These are phyloP conservation scores for Mercurialis annua DNA, from an alignment of 345 rosid genomes.

Conservation along the genomic window DNA sequence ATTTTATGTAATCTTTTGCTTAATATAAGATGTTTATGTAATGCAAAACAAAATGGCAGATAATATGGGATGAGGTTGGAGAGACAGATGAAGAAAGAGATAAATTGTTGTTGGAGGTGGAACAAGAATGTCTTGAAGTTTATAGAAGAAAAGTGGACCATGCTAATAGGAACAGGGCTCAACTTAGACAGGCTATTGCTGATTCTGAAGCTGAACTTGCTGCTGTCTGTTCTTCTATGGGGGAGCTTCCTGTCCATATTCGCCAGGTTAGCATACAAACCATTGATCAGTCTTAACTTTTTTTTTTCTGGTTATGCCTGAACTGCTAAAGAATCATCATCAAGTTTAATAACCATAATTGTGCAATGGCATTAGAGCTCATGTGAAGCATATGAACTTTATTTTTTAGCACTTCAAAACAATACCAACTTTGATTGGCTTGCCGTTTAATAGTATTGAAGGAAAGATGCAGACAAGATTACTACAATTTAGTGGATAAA, in stretches of 20 bases:
- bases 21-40: not conserved
- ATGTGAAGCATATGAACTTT: not conserved
- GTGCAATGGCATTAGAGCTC: not conserved
- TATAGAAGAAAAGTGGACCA: slow-evolving; percentile 90
- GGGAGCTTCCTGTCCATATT: slow-evolving; percentile 83
- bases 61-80: slow-evolving; percentile 98
- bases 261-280: slow-evolving; percentile 79
- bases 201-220: slow-evolving; percentile 93
- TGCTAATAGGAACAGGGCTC: slow-evolving; percentile 81
- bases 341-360: not conserved
- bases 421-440: too few relatives aligned
- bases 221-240: slow-evolving; percentile 81
- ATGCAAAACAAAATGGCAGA: slow-evolving; percentile 33
- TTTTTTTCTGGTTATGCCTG: too few relatives aligned
- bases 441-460: too few relatives aligned
- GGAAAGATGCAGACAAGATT: too few relatives aligned
- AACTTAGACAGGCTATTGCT: slow-evolving; percentile 76
- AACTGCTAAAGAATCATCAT: too few relatives aligned
- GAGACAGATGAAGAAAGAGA: slow-evolving; percentile 83
- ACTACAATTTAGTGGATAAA: not conserved
- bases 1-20: not conserved
- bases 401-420: too few relatives aligned
- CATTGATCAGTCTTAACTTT: not conserved
- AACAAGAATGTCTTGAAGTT: slow-evolving; percentile 89
- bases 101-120: slow-evolving; percentile 84